A percentile compares a stretch with the other conserved stretches of the same genome.
Evolutionary conservation across 208 protist species (phyloP).

Genomic region (Porcisia hertigi): DNA sequence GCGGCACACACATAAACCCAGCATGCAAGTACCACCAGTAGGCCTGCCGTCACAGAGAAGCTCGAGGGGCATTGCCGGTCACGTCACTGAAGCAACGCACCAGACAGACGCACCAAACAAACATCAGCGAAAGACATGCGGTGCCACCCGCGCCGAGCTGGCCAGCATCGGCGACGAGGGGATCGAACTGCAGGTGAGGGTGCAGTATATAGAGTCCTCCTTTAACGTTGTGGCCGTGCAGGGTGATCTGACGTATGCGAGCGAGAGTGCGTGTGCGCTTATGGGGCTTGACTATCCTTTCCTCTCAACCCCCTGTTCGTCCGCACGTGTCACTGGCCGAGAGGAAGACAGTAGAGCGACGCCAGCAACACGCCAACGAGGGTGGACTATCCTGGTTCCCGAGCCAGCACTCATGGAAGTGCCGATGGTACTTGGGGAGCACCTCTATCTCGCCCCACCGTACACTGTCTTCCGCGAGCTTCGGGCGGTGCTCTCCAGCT

Average conservation of each 20-base stretch:
- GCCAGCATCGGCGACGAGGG: neutral
- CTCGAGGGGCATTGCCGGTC: neutral
- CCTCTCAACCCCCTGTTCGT: neutral
- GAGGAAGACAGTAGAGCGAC: neutral
- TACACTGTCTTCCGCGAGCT: slow-evolving; percentile 46
- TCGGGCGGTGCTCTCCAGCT: slow-evolving; percentile 44
- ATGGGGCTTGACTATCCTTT: slow-evolving; percentile 9
- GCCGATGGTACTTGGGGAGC: slow-evolving; percentile 34
- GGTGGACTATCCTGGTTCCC: slow-evolving; percentile 57
- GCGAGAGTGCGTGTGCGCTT: slow-evolving; percentile 14
- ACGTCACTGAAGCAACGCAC: neutral
- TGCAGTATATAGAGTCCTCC: slow-evolving; percentile 29
- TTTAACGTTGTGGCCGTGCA: slow-evolving; percentile 37
- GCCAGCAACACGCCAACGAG: neutral
- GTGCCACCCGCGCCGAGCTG: neutral
- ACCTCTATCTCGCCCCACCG: slow-evolving; percentile 58
- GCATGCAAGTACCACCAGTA: neutral
- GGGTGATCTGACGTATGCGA: slow-evolving; percentile 29
- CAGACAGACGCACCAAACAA: neutral
- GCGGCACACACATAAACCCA: neutral
- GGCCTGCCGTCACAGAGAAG: neutral
- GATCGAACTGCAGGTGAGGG: slow-evolving; percentile 32
- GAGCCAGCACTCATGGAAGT: slow-evolving; percentile 38
- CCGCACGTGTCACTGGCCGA: neutral
- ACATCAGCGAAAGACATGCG: neutral